Percentiles rank a stretch among this genome's conserved stretches.
These are phyloP conservation scores for Aspergillus alliaceus DNA, from an alignment of 2,329 filamentous ascomycete species.

Conservation along the genomic window DNA sequence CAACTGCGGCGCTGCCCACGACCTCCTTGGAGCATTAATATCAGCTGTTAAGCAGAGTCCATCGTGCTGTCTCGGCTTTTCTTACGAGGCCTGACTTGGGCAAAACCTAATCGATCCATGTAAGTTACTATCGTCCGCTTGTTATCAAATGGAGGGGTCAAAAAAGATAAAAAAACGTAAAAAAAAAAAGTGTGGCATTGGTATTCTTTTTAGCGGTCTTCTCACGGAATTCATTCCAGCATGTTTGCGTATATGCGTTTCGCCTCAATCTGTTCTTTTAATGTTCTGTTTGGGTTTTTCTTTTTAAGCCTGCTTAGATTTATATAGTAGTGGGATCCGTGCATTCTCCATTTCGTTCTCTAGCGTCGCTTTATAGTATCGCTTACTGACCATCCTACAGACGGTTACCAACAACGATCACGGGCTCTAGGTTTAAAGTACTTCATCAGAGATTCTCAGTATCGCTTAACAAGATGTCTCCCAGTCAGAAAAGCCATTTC, in stretches of 20 bases:
- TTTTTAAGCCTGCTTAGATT: background rate
- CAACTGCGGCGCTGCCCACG: background rate
- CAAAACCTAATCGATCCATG: constrained; percentile 26
- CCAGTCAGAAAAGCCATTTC: constrained; percentile 61
- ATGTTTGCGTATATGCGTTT: background rate
- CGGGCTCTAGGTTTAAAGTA: constrained; percentile 11
- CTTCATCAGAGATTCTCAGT: constrained; percentile 7
- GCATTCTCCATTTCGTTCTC: constrained; percentile 8
- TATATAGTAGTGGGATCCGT: constrained; percentile 12
- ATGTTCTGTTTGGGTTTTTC: background rate
- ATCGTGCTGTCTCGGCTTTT: constrained; percentile 31
- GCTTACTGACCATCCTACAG: constrained; percentile 23
- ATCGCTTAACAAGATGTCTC: constrained; percentile 54
- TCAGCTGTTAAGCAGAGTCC: constrained; percentile 13
- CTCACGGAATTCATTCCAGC: background rate
- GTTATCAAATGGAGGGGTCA: background rate
- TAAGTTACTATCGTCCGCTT: constrained; percentile 23
- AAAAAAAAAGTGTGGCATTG: background rate
- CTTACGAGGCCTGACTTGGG: constrained; percentile 27
- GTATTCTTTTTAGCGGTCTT: background rate
- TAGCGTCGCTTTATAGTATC: background rate
- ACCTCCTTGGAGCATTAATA: constrained; percentile 5
- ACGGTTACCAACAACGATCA: constrained; percentile 21
- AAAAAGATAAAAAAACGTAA: background rate
- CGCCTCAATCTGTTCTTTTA: background rate